These are phyloP conservation scores for Lanzia echinophila DNA, from an alignment of 2,329 filamentous ascomycete genomes.

Conservation along the genomic window DNA sequence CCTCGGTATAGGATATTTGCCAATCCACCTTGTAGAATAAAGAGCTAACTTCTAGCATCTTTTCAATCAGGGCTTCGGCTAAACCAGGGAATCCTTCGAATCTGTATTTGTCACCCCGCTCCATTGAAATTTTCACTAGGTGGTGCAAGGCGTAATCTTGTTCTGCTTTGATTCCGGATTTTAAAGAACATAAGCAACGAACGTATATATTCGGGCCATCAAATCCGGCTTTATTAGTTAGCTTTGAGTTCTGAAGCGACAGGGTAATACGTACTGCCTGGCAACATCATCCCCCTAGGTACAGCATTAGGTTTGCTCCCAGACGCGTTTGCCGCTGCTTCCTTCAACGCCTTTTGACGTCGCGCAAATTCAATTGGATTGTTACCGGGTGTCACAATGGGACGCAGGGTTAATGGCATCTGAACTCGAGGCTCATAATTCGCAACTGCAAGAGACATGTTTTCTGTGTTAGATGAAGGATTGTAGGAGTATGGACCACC, in stretches of 20 bases:
- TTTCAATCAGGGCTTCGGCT: constrained; percentile 80
- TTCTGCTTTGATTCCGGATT: constrained; percentile 71
- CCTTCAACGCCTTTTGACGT: constrained; percentile 41
- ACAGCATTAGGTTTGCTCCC: constrained; percentile 36
- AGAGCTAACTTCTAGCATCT: constrained; percentile 69
- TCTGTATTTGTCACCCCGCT: constrained; percentile 90
- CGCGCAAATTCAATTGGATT: constrained; percentile 62
- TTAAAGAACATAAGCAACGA: constrained; percentile 75
- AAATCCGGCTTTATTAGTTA: constrained; percentile 41
- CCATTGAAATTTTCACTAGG: constrained; percentile 89
- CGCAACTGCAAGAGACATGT: constrained; percentile 53
- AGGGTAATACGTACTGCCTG: constrained; percentile 49
- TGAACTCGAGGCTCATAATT: constrained; percentile 62
- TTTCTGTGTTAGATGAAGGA: constrained; percentile 48
- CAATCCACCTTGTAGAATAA: constrained; percentile 80
- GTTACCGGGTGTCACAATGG: constrained; percentile 68
- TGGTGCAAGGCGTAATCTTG: constrained; percentile 92
- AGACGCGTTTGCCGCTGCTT: constrained; percentile 31
- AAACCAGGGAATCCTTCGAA: constrained; percentile 88
- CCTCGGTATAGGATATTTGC: constrained; percentile 67
- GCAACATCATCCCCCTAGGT: constrained; percentile 46
- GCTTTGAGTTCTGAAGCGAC: background rate
- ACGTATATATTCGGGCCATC: constrained; percentile 88
- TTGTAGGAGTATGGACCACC: constrained; percentile 41
- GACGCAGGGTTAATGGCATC: constrained; percentile 60